phyloP scores from a whole-genome alignment of 2,329 filamentous ascomycete genomes.

The Pezicula radicicola region DNA sequence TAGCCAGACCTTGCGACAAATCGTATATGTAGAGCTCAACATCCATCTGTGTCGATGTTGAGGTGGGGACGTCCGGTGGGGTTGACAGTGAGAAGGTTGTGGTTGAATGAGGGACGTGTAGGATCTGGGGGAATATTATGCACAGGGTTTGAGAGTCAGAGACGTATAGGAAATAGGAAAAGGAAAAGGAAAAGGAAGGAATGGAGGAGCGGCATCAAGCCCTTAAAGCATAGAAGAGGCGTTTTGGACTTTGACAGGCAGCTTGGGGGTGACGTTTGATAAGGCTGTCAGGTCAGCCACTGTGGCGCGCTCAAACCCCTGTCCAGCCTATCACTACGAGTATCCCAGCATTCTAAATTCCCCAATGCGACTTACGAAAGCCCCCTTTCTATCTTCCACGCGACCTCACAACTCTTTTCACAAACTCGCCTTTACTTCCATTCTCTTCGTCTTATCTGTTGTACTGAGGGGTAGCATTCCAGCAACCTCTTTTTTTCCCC shows the following conservation, averaged over 20 bases:
- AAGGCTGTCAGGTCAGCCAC: too few species aligned
- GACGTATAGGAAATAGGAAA: too few species aligned
- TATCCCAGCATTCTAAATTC: constrained; percentile 1
- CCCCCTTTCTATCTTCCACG: background rate
- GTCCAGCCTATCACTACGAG: background rate
- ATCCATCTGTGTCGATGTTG: constrained; percentile 51
- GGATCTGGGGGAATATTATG: background rate
- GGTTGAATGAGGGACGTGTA: background rate
- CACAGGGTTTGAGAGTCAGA: too few species aligned
- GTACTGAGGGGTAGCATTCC: background rate
- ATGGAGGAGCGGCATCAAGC: too few species aligned
- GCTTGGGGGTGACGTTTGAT: too few species aligned
- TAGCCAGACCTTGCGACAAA: constrained; percentile 58
- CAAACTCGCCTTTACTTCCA: background rate
- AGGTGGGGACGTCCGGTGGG: background rate
- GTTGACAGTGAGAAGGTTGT: background rate
- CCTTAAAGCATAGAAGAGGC: too few species aligned
- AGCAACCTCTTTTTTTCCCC: constrained; percentile 4
- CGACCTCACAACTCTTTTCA: background rate
- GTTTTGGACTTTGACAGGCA: too few species aligned
- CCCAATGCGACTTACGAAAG: background rate
- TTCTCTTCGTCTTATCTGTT: constrained; percentile 2
- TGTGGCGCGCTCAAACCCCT: background rate
- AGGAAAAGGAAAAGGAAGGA: too few species aligned
- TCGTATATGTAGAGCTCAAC: constrained; percentile 78